phyloP scores from a whole-genome alignment of 2,329 filamentous ascomycete species.

The Biscogniauxia mediterranea region DNA sequence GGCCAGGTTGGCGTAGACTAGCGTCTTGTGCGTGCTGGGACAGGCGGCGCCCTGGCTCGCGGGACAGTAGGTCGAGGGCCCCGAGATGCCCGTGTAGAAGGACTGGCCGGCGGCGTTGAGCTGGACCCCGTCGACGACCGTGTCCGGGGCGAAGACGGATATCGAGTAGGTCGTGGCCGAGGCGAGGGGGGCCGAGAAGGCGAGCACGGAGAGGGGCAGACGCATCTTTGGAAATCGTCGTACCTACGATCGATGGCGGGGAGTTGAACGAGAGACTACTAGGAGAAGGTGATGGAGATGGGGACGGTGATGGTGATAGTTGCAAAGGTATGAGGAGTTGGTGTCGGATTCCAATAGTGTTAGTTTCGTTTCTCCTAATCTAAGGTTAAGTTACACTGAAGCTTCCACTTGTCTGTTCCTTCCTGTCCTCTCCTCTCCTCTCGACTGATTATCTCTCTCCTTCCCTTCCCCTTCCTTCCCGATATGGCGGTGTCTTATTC shows the following conservation, averaged over 20 bases:
- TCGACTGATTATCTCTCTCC: no score
- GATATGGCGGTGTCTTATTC: neutral
- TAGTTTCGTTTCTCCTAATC: no score
- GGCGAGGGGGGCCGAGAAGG: slow-evolving; percentile 14
- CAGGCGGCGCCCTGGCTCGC: slow-evolving; percentile 16
- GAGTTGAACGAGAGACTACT: no score
- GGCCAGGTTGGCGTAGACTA: slow-evolving; percentile 23
- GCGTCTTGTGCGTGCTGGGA: slow-evolving; percentile 24
- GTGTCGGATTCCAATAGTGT: no score
- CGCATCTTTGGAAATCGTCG: neutral
- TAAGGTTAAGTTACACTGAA: no score
- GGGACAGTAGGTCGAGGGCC: slow-evolving; percentile 29
- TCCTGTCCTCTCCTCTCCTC: neutral
- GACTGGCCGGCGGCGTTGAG: slow-evolving; percentile 23
- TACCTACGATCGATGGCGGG: neutral
- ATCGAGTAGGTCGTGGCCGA: slow-evolving; percentile 25
- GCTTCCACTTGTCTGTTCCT: neutral
- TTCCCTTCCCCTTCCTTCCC: neutral
- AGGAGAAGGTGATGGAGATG: no score
- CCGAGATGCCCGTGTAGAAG: slow-evolving; percentile 25
- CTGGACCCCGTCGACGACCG: slow-evolving; percentile 18
- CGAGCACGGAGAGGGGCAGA: neutral
- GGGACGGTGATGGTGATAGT: no score
- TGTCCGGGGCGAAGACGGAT: slow-evolving; percentile 26
- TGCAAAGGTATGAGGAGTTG: no score